Base-by-base conservation (phyloP, 495 filamentous ascomycete species). In the Daldinia bambusicola region DNA sequence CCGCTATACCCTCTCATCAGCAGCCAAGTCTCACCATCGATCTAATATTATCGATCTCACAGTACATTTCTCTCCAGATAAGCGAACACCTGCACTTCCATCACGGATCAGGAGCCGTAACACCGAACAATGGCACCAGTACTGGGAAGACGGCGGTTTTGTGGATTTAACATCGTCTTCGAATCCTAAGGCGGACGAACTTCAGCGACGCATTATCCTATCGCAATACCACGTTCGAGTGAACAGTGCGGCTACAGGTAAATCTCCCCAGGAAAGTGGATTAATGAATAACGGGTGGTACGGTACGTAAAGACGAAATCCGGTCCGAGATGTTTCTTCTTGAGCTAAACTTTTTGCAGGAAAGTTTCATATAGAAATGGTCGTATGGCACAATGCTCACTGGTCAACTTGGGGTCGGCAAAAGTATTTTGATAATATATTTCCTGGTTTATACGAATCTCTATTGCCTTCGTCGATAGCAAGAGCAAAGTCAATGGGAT, bases 201-300 rank as follows among this genome's bases (percentile, higher is more conserved):
- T 87, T 10, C 85, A 86, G 63, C 79, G 82, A 7, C 81, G 84
- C 13, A 84, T 83, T 52, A 75, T 87, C 52, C 73, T 81, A 48
- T 84, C 84, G 6, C 83, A 83, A 60, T 87, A 86, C 63, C 80
- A 84, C 8, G 74, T 83, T 2, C 77, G 82, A 9, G 79, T 86
- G 14, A 87, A 87, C 69, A 77, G 74, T 13, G 80, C 80, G 4
- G 73, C 73, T 0, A 67, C 20, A 1, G 78, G 78, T 2, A 63
- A 74, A n/a, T 77, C 79, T 36, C 76, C 80, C 26, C 76, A 79
- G 51, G 81, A 83, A 67, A 81, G 79, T 5, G 81, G 80, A 6
- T 55, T 82, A 1, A 76, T 79, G 51, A 82, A 82, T 40, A 83
- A 82, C 48, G 81, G 81, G 18, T 83, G 81, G 80, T 83, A 82